Base-by-base conservation (phyloP, 495 filamentous ascomycete species). In the Penicillium maclennaniae region DNA sequence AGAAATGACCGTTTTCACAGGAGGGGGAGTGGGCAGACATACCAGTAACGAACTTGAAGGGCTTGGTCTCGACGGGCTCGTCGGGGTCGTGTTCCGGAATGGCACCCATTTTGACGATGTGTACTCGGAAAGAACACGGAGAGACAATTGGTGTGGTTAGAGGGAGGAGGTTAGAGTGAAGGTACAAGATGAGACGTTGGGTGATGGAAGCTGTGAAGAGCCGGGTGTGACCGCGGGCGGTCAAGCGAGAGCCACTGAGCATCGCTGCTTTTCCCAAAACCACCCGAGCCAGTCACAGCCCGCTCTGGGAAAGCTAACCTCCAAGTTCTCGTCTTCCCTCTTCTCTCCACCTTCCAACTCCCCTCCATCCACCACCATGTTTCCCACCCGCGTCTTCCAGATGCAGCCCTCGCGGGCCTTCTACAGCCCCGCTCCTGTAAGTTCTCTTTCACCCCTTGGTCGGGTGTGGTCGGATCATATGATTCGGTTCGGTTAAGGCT, bases 31-130 rank as follows among this genome's bases (percentile, higher is more conserved):
- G 44, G 60, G 60, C 60, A 46, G 41, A 62, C 89, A 79, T 85
- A 96, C 92, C 93, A 77, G 93, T 97, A 60, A 97, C 93, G 78
- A 97, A 97, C 87, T 99, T 99, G 87, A 99, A 99, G 74, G 93
- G 93, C 84, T 95, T 99, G 73, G 91, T 96, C 74, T 73, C 75
- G 47, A 88, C 84, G 72, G 87, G 87, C 68, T 96, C 88, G 56
- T 85, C 84, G 58, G 91, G 88, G 79, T 97, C 93, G 64, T 85
- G 88, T 90, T 97, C 66, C 61, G 73, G 73, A 71, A 78, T 76
- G 47, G 68, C 70, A 75, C 73, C 71, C 75, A 78, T 78, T 66
- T 72, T 76, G 67, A 53, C 60, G 59, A 61, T 51, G 53, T 56
- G 59, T 59, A 65, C 60, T 40, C 41, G 43, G 47, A 56, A 58